Base-by-base conservation (phyloP, 2,329 filamentous ascomycete genomes). In the Sporothrix curviconia region DNA sequence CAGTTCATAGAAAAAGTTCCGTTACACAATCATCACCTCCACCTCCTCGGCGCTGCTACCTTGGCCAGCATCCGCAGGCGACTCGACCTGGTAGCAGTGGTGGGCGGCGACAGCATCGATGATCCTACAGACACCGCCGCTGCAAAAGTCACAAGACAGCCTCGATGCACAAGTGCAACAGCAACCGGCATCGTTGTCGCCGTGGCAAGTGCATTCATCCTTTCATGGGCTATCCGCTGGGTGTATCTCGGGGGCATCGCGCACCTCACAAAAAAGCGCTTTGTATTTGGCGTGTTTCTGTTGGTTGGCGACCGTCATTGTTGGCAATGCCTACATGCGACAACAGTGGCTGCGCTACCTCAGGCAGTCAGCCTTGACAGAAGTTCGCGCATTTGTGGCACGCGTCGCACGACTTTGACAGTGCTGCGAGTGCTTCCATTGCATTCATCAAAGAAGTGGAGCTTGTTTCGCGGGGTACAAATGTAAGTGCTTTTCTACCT, bases 391-490 rank as follows among this genome's bases (percentile, higher is more conserved):
- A 0, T 84, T 95, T 62, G 84, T 94, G 46, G 77, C 82, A 47
- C 85, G 84, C n/a, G 66, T 85, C 90, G 39, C 90, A 95, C 67
- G 84, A 86, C 51, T 90, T 95, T 64, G 91, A 96, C 71, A 83
- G 85, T 40, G 86, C 86, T 22, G 85, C 83, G 40, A 85, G 85
- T 39, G 87, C 89, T 32, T 87, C 89, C 2, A 77, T 96, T 56
- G 84, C 87, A 37, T 80, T 96, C 60, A 86, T 96, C 61, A 92
- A 96, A 70, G 92, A 96, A 72, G 91, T 96, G n/a, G 92, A 96
- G 73, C 79, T 96, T 32, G 91, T 96, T 25, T 95, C 92, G 30
- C 84, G 92, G 64, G 92, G 22, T 96, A 95, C 71, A 81, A 72
- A 78, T 96, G 84, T 90, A 72, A 70, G 85, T 74, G 50, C 4